Base-by-base conservation (phyloP, 78 protist species). In the Dictyostelium capitatum region DNA sequence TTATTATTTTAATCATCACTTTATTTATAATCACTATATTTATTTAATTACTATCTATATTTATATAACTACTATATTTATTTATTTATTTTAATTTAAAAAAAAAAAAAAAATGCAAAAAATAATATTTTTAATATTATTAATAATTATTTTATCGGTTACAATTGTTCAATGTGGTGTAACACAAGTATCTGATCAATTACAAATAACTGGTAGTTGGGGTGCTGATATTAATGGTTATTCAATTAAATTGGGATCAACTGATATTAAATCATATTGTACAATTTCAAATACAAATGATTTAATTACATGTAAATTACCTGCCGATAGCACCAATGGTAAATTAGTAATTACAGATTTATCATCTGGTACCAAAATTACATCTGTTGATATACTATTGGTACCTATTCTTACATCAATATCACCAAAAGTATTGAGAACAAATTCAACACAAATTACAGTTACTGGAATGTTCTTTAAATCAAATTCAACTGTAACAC, bases 101-200 rank as follows among this genome's bases (percentile, higher is more conserved):
- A 10, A 62, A 62, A 59, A 23, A 59, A 59, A 62, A 25, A 62
- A 62, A 62, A 62, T 62, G 70, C n/a, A n/a, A n/a, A 62, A 62
- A 62, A 25, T 23, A n/a, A 25, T 62, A 62, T 62, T 62, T n/a
- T 62, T 62, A 11, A 11, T 23, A 62, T 23, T 62, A 25, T 0
- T 62, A 23, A 23, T 62, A 62, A 23, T 62, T 25, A 62, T 25
- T 62, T 62, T 37, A 37, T 37, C 37, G 11, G 23, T 62, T 25
- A 62, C 28, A 23, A 25, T 62, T 25, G 9, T 12, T 19, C 8
- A 62, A 62, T 62, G 70, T 62, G 70, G 70, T 9, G n/a, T 25
- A 11, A 62, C 20, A 4, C 70, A 62, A 62, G 4, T 0, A 11
- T n/a, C n/a, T 62, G 70, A 62, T 25, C 12, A 62, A 62, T 2